These are phyloP conservation scores for Syncephalis plumigaleata DNA, from an alignment of 371 early-diverging fungal genomes.

Conservation along the genomic window DNA sequence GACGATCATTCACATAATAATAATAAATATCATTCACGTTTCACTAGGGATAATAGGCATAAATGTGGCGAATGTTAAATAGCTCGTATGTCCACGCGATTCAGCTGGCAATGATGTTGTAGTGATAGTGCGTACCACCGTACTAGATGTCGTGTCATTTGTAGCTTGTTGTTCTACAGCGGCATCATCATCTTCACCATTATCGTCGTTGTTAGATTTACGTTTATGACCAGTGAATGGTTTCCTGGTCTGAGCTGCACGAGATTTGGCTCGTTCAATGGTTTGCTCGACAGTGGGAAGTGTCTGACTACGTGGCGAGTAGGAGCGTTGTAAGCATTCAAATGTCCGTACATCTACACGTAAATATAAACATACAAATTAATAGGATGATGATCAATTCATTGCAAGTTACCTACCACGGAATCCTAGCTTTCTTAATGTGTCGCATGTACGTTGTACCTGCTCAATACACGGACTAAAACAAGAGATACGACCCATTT, in stretches of 20 bases:
- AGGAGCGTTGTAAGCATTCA: slow-evolving; percentile 48
- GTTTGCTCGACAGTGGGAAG: slow-evolving; percentile 29
- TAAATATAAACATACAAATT: slow-evolving; percentile 4
- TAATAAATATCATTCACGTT: no score
- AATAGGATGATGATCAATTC: neutral
- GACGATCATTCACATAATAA: no score
- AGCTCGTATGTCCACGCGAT: slow-evolving; percentile 76
- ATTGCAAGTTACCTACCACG: slow-evolving; percentile 22
- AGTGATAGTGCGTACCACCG: slow-evolving; percentile 15
- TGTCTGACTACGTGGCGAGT: slow-evolving; percentile 28
- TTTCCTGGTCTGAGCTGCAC: slow-evolving; percentile 3
- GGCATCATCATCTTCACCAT: slow-evolving; percentile 20
- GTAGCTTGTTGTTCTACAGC: no score
- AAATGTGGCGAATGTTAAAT: slow-evolving; percentile 78
- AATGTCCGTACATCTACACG: slow-evolving; percentile 59
- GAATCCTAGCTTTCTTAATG: slow-evolving; percentile 61
- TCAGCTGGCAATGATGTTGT: slow-evolving; percentile 22
- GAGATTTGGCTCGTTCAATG: slow-evolving; percentile 8
- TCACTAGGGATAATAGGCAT: slow-evolving; percentile 20
- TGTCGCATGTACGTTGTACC: slow-evolving; percentile 59
- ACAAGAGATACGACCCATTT: slow-evolving; percentile 69
- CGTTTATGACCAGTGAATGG: slow-evolving; percentile 7
- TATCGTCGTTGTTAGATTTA: slow-evolving; percentile 4
- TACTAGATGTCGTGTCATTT: no score
- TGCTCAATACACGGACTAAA: slow-evolving; percentile 96